Evolutionary conservation across 2,329 filamentous ascomycete genomes (phyloP), one percentile per base, ranked within the genome.

Genomic region (Colletotrichum salicis): DNA sequence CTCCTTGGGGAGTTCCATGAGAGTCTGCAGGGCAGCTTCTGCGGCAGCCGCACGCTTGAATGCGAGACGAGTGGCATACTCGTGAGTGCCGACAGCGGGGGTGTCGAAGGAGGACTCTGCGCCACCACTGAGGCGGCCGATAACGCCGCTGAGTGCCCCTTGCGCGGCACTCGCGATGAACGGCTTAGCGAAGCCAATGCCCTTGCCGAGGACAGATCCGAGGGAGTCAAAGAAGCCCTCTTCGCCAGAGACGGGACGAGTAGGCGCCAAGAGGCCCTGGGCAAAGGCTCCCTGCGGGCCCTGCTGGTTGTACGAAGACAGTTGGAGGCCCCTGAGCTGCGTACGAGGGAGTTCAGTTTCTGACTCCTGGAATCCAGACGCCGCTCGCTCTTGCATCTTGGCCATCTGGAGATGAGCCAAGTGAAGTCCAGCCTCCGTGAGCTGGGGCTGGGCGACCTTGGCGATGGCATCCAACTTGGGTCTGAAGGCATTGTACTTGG

Each of bases 401-500:
- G 35, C 48, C 5, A 64, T 8, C 35, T 64, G 24, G 4, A 13
- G 64, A n/a, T 35, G 41, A 51, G 55, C 22, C n/a, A 29, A 6
- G 7, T 8, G n/a, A 24, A 66, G 37, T 24, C 54, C 55, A 10
- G 19, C 24, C 31, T 60, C 29, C 6, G 54, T 60, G n/a, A 66
- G 31, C 3, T 48, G 29, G 35, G 64, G 41, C 27, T 45, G 37
- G 11, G 37, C 22, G 15, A 24, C 31, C 8, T 15, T 7, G 41
- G 41, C 64, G 33, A 52, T 35, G 41, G n/a, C 41, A 27, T 60
- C 41, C 29, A 66, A 35, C 37, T 52, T 60, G 29, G 64, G 41
- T 6, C 48, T 27, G 33, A 64, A 31, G 10, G 64, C 15, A 29
- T 11, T n/a, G 64, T 35, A 59, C 55, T 60, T 31, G 13, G 22